These are phyloP conservation scores for Chrysanthemum makinoi DNA, from an alignment of 129 eudicot genomes.

Conservation along the genomic window DNA sequence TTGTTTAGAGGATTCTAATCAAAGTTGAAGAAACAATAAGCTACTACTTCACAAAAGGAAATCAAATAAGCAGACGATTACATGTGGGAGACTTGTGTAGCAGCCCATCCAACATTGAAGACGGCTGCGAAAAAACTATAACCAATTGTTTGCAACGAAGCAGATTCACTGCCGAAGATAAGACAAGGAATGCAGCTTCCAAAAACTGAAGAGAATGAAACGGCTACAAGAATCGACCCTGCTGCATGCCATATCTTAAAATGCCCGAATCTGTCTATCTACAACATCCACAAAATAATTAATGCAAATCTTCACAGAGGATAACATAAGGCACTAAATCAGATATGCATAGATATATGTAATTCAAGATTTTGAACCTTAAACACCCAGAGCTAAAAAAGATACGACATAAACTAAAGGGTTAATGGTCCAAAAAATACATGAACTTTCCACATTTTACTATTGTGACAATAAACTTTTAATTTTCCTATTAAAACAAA, in stretches of 20 bases:
- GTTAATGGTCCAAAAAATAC: too few relatives aligned
- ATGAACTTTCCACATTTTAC: too few relatives aligned
- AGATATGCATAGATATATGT: not conserved
- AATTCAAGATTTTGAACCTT: constrained; percentile 1
- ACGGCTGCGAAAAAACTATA: constrained; percentile 83
- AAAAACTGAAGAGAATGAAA: constrained; percentile 94
- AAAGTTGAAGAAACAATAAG: not conserved
- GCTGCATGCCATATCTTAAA: constrained; percentile 86
- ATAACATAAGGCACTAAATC: constrained; percentile 9
- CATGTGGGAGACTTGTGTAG: constrained; percentile 97
- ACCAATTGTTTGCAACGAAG: constrained; percentile 62
- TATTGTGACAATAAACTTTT: too few relatives aligned
- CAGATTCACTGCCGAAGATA: constrained; percentile 59
- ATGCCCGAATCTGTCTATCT: constrained; percentile 88
- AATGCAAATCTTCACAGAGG: not conserved
- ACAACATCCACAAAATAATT: constrained; percentile 24
- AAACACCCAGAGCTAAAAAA: not conserved
- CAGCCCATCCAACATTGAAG: constrained; percentile 93
- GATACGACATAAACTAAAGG: constrained; percentile 1
- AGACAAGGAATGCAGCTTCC: constrained; percentile 91
- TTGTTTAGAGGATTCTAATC: not conserved
- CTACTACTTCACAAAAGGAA: not conserved
- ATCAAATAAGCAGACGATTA: constrained; percentile 25
- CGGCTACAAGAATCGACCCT: constrained; percentile 75
- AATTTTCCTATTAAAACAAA: too few relatives aligned